Conservation (phyloP, 768 basidiomycete species). For the Naganishia kalamii region DNA sequence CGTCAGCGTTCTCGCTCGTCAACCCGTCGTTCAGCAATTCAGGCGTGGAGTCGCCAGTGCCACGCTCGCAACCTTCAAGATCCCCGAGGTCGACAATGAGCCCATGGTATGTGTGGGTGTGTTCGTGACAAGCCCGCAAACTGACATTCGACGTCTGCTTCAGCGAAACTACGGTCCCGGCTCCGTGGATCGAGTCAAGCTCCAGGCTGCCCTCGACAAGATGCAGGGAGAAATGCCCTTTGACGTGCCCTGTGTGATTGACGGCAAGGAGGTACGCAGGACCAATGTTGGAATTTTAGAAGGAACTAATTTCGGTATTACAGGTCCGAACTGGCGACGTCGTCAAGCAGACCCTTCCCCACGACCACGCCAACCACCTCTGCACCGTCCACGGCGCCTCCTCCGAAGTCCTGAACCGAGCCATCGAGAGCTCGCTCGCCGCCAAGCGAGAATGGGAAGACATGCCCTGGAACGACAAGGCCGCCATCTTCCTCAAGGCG, state of each 20-base stretch:
- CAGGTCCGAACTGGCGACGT: slow-evolving; percentile 71
- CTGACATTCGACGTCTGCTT: background rate
- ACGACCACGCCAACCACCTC: slow-evolving; percentile 72
- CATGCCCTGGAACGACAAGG: slow-evolving; percentile 92
- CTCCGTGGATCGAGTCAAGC: slow-evolving; percentile 65
- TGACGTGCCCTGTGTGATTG: slow-evolving; percentile 86
- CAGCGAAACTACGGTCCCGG: slow-evolving; percentile 73
- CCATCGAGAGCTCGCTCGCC: slow-evolving; percentile 78
- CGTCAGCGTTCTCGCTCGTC: background rate
- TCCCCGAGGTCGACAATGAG: slow-evolving; percentile 84
- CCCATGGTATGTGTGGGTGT: slow-evolving; percentile 63
- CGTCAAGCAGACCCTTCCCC: slow-evolving; percentile 74
- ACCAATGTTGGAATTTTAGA: slow-evolving; percentile 50
- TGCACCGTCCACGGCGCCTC: slow-evolving; percentile 87
- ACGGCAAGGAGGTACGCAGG: slow-evolving; percentile 59
- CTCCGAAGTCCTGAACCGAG: slow-evolving; percentile 62
- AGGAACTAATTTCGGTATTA: slow-evolving; percentile 37
- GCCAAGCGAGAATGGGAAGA: slow-evolving; percentile 87
- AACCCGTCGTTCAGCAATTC: background rate
- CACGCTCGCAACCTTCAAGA: slow-evolving; percentile 70
- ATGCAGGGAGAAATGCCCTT: slow-evolving; percentile 80
- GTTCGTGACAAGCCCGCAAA: background rate
- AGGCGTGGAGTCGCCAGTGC: slow-evolving; percentile 29
- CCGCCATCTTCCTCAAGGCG: slow-evolving; percentile 96
- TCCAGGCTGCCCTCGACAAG: slow-evolving; percentile 66